Evolutionary conservation across 768 basidiomycete genomes (phyloP), one percentile per base, ranked within the genome.

Genomic region (Sutorius australiensis): DNA sequence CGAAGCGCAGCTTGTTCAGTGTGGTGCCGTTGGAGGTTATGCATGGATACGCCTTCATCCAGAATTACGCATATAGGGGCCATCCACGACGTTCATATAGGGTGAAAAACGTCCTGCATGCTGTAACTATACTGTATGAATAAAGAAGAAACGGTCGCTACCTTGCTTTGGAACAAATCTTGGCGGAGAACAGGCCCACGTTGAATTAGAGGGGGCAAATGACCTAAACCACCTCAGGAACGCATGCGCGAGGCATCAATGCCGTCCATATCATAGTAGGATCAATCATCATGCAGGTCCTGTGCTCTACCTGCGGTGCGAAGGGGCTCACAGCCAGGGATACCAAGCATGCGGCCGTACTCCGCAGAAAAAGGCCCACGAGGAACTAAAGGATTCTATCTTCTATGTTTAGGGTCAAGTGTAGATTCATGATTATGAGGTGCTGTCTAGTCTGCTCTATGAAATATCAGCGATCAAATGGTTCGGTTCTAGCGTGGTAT

Each of bases 401-500:
- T 46, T 24, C 6, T 11, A n/a, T 12, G 31, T 27, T 37, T 8
- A 40, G 17, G 32, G 13, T 19, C n/a, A 10, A 37, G 13, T 24
- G 28, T 40, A 42, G 39, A 45, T 49, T 33, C 36, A 40, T 21
- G 19, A n/a, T 48, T 44, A 44, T 33, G 32, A 27, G 21, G 27
- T 6, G 27, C 39, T 42, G 9, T 36, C 19, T 46, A 57, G 42
- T 28, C 13, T 59, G 47, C 44, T 55, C 57, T 63, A 63, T 47
- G 48, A 46, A 43, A 43, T 40, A 56, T 58, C 58, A 50, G 56
- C 65, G 31, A 69, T 48, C 19, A 71, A 47, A 53, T 40, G 50
- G 33, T 64, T 68, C 27, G 58, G 53, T 38, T 77, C 77, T 48
- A 76, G 53, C 24, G 76, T 81, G 41, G 83, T 83, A 72, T 80